phyloP scores from a whole-genome alignment of 108 stramenopile species.

The Craspedostauros australis region DNA sequence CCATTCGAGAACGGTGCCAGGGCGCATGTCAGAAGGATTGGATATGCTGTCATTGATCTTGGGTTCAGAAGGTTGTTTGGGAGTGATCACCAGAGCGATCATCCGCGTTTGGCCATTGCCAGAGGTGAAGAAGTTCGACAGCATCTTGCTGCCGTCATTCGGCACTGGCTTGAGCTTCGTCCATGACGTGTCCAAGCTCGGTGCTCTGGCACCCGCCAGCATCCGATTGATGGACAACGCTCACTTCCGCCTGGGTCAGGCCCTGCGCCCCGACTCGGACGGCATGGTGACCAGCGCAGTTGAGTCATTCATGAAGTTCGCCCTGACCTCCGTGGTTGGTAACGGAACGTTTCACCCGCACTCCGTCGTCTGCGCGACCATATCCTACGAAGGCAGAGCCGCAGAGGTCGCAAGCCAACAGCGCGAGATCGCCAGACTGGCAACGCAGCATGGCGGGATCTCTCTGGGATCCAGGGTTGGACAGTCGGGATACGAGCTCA shows the following conservation, averaged over 20 bases:
- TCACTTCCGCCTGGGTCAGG: slow-evolving; percentile 89
- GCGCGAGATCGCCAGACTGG: slow-evolving; percentile 32
- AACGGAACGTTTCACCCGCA: slow-evolving; percentile 1
- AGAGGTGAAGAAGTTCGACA: slow-evolving; percentile 52
- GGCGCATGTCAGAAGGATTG: slow-evolving; percentile 70
- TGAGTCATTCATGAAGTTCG: too few species aligned
- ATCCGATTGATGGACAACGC: slow-evolving; percentile 89
- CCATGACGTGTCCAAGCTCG: slow-evolving; percentile 55
- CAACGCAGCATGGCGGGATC: slow-evolving; percentile 57
- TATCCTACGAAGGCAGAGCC: slow-evolving; percentile 77
- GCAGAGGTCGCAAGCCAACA: slow-evolving; percentile 68
- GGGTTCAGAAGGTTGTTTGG: slow-evolving; percentile 90
- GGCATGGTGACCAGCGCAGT: slow-evolving; percentile 17
- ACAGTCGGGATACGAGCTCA: slow-evolving; percentile 85
- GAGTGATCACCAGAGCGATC: slow-evolving; percentile 84
- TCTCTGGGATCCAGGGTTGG: slow-evolving; percentile 70
- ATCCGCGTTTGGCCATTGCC: slow-evolving; percentile 83
- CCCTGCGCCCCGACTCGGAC: slow-evolving; percentile 58
- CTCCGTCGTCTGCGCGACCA: slow-evolving; percentile 78
- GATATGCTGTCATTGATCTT: slow-evolving; percentile 76
- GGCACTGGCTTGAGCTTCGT: slow-evolving; percentile 70
- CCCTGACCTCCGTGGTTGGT: not conserved
- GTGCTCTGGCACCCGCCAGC: slow-evolving; percentile 63
- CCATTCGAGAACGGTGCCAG: slow-evolving; percentile 44
- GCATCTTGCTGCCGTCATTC: slow-evolving; percentile 69